A percentile compares a stretch with the other conserved stretches of the same genome.
Conservation (phyloP, 768 basidiomycete genomes). For the Boletus rex-veris region DNA sequence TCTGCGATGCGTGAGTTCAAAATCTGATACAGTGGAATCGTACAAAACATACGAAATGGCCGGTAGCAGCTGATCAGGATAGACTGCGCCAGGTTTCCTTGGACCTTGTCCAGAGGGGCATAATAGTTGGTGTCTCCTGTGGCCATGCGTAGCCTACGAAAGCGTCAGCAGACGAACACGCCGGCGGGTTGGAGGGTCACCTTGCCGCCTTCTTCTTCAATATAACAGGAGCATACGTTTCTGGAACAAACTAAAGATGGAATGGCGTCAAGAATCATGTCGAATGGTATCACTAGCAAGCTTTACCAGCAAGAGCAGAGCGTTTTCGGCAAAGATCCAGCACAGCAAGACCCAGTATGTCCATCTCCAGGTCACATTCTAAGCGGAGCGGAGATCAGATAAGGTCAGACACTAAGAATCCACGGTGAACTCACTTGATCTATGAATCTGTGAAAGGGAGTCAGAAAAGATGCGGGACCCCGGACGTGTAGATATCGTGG, state of each 20-base stretch:
- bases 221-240: constrained; percentile 66
- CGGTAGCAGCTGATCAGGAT: constrained; percentile 59
- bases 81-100: constrained; percentile 11
- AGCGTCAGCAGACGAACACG: neutral
- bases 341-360: constrained; percentile 69
- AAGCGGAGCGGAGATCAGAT: neutral
- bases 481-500: neutral
- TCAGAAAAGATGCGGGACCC: neutral
- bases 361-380: constrained; percentile 71
- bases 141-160: constrained; percentile 43
- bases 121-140: constrained; percentile 54
- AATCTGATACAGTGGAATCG: too few relatives aligned
- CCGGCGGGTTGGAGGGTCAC: constrained; percentile 28
- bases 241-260: constrained; percentile 55
- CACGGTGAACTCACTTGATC: constrained; percentile 47
- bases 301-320: constrained; percentile 51
- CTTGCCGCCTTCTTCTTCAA: constrained; percentile 55
- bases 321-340: constrained; percentile 58
- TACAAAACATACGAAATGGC: constrained; percentile 60
- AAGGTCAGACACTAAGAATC: neutral
- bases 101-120: constrained; percentile 51
- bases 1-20: constrained; percentile 35
- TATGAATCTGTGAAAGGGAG: constrained; percentile 49
- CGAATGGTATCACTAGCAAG: too few relatives aligned
- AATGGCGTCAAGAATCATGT: neutral